A percentile compares a stretch with the other conserved stretches of the same genome.
These are phyloP conservation scores for Geotrichum europaeum DNA, from an alignment of 1,139 yeast species.

Conservation along the genomic window DNA sequence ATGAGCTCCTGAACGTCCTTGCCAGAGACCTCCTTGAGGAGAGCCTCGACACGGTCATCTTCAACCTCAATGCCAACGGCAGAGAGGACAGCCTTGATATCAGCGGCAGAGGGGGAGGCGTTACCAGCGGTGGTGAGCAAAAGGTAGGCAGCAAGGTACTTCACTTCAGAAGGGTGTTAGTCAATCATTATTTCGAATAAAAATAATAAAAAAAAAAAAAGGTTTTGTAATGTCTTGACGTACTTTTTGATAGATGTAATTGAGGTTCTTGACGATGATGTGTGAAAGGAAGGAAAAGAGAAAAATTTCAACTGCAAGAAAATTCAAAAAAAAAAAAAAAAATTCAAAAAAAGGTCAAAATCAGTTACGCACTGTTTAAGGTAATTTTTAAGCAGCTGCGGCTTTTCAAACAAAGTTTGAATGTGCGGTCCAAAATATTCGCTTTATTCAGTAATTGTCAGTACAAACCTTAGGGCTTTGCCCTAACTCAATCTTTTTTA, in stretches of 20 bases:
- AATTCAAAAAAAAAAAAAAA: not conserved
- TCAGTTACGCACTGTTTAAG: not conserved
- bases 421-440: not conserved
- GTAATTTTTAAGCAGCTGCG: not conserved
- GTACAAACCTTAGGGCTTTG: not conserved
- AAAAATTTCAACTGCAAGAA: not conserved
- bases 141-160: conserved; percentile 46
- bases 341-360: no score
- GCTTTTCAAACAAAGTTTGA: not conserved
- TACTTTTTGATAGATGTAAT: not conserved
- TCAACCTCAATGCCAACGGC: conserved; percentile 96
- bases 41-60: conserved; percentile 76
- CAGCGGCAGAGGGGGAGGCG: conserved; percentile 82
- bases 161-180: conserved; percentile 31
- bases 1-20: conserved; percentile 87
- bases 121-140: conserved; percentile 45
- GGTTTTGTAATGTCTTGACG: not conserved
- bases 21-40: conserved; percentile 90
- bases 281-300: not conserved
- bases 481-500: not conserved
- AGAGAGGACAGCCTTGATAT: conserved; percentile 81
- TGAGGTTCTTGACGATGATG: not conserved
- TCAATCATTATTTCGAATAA: no score
- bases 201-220: no score
- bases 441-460: not conserved